Evolutionary conservation across 83 land plant species (phyloP).

Genomic region (Isoetes engelmannii): DNA sequence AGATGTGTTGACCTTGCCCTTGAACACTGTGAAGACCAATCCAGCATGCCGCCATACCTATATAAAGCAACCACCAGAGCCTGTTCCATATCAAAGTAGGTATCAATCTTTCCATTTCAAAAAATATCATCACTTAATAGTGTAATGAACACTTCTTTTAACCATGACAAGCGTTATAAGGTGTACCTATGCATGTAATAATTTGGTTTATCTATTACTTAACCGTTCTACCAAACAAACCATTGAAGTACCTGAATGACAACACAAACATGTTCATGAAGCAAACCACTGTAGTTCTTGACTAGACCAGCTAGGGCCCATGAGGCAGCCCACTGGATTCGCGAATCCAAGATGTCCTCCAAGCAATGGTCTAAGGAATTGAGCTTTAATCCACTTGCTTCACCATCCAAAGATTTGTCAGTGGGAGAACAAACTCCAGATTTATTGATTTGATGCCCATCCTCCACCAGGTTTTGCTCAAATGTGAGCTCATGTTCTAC

Average conservation of each 20-base stretch:
- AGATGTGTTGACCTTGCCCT: slow-evolving; percentile 3
- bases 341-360: background rate
- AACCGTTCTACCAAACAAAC: background rate
- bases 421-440: background rate
- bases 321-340: slow-evolving; percentile 17
- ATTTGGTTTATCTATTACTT: no score
- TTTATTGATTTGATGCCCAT: slow-evolving; percentile 1
- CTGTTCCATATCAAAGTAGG: background rate
- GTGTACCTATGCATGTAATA: no score
- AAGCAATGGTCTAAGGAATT: background rate
- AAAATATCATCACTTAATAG: no score
- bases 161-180: no score
- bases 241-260: slow-evolving; percentile 9
- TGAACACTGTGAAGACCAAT: background rate
- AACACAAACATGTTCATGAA: background rate
- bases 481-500: slow-evolving; percentile 5
- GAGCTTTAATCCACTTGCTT: no score
- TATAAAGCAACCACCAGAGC: slow-evolving; percentile 19
- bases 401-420: background rate
- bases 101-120: no score
- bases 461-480: background rate
- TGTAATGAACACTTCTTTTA: no score
- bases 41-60: slow-evolving; percentile 12
- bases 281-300: slow-evolving; percentile 7
- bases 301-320: slow-evolving; percentile 24